Percentiles rank a stretch among this genome's conserved stretches.
These are phyloP conservation scores for Curvularia sp. DNA, from an alignment of 2,329 filamentous ascomycete genomes.

Conservation along the genomic window DNA sequence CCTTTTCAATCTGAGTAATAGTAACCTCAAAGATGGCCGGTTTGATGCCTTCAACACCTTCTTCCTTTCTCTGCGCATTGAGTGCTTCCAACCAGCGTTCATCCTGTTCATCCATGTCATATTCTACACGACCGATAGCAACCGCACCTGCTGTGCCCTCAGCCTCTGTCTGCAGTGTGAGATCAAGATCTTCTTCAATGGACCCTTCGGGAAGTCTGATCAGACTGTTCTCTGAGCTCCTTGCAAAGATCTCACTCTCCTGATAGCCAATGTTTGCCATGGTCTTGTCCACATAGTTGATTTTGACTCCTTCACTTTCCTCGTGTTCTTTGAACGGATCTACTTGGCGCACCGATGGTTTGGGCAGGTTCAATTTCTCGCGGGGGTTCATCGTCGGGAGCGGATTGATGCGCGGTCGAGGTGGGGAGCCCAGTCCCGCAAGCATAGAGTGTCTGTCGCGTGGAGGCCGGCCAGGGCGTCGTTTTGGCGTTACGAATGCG, in stretches of 20 bases:
- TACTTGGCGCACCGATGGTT: constrained; percentile 76
- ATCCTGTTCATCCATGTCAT: constrained; percentile 99
- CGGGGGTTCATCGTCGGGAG: constrained; percentile 80
- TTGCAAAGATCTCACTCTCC: constrained; percentile 87
- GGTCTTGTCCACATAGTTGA: constrained; percentile 91
- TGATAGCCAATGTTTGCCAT: constrained; percentile 98
- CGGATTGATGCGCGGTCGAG: constrained; percentile 72
- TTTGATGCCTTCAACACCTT: constrained; percentile 81
- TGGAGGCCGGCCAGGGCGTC: constrained; percentile 70
- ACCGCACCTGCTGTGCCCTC: constrained; percentile 62
- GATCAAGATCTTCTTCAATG: constrained; percentile 68
- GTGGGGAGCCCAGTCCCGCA: constrained; percentile 64
- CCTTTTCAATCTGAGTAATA: constrained; percentile 98
- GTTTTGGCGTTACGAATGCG: constrained; percentile 54
- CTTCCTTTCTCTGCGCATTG: constrained; percentile 76
- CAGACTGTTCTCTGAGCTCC: constrained; percentile 72
- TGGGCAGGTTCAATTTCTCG: constrained; percentile 78
- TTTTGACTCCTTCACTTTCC: constrained; percentile 81
- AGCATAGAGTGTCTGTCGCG: constrained; percentile 68
- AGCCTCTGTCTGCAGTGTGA: constrained; percentile 64
- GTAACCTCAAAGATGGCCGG: constrained; percentile 96
- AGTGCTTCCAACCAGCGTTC: constrained; percentile 91
- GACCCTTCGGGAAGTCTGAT: constrained; percentile 68
- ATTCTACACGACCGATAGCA: constrained; percentile 82
- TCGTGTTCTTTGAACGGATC: constrained; percentile 82